Evolutionary conservation across 805 yeast species (phyloP).

Genomic region (Yamadazyma nakazawae): DNA sequence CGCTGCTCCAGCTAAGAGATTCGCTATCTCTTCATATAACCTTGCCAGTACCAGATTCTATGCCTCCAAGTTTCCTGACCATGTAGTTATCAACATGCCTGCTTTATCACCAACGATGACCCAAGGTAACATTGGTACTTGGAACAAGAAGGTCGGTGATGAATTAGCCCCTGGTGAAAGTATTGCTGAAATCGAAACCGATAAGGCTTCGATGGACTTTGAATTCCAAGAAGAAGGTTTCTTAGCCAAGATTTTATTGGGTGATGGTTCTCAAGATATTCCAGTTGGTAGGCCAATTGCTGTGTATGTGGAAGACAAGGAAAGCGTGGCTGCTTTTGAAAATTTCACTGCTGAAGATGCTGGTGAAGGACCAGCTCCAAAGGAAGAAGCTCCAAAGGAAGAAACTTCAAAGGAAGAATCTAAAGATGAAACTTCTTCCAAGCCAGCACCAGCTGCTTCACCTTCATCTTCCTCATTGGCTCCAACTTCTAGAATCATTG

Average conservation of each 20-base stretch:
- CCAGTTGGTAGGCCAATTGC: slow-evolving; percentile 97
- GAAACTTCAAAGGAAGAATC: slow-evolving; percentile 28
- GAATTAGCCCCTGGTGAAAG: slow-evolving; percentile 87
- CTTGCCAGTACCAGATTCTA: slow-evolving; percentile 41
- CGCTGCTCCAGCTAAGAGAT: slow-evolving; percentile 14
- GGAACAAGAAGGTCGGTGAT: slow-evolving; percentile 92
- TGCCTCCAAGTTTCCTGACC: slow-evolving; percentile 64
- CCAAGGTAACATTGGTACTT: slow-evolving; percentile 83
- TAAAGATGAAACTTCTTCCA: slow-evolving; percentile 9
- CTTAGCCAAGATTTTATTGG: slow-evolving; percentile 81
- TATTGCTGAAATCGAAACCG: slow-evolving; percentile 96
- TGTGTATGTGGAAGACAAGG: slow-evolving; percentile 86
- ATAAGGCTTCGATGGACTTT: slow-evolving; percentile 96
- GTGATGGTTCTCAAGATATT: slow-evolving; percentile 82
- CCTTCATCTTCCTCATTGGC: slow-evolving; percentile 13
- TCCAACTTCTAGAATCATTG: slow-evolving; percentile 70
- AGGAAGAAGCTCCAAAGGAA: slow-evolving; percentile 19
- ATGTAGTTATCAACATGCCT: slow-evolving; percentile 93
- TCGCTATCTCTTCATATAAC: slow-evolving; percentile 21
- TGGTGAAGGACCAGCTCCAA: slow-evolving; percentile 42
- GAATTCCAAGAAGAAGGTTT: slow-evolving; percentile 97
- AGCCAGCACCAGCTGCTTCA: slow-evolving; percentile 36
- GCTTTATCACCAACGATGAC: slow-evolving; percentile 99
- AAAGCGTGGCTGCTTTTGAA: slow-evolving; percentile 83
- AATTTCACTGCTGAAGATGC: slow-evolving; percentile 83